Percentiles rank a stretch among this genome's conserved stretches.
Evolutionary conservation across 2,329 filamentous ascomycete genomes (phyloP).

Genomic region (Fusarium albidum): DNA sequence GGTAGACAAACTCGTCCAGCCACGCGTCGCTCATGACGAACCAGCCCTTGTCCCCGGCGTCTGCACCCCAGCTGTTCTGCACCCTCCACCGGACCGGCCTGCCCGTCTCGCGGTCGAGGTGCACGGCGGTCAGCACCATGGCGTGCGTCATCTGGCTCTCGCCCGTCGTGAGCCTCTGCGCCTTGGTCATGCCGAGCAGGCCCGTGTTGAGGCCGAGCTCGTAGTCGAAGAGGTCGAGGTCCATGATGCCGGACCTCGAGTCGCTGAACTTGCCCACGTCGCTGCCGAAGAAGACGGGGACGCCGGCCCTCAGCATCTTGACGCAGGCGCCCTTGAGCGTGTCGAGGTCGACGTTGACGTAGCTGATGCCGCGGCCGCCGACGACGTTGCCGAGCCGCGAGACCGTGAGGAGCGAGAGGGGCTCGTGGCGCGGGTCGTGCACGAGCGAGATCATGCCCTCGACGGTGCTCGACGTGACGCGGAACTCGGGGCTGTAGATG

Average conservation of each 20-base stretch:
- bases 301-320: slow-evolving; percentile 77
- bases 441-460: slow-evolving; percentile 80
- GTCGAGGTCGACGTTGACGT: slow-evolving; percentile 81
- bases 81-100: slow-evolving; percentile 82
- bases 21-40: slow-evolving; percentile 88
- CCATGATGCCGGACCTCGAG: slow-evolving; percentile 76
- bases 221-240: slow-evolving; percentile 79
- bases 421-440: slow-evolving; percentile 83
- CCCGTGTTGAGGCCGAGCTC: slow-evolving; percentile 83
- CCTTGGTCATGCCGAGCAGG: slow-evolving; percentile 78
- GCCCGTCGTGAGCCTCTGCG: slow-evolving; percentile 74
- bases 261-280: slow-evolving; percentile 88
- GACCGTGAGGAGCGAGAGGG: slow-evolving; percentile 77
- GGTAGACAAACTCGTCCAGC: slow-evolving; percentile 85
- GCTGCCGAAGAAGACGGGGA: slow-evolving; percentile 88
- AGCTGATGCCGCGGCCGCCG: slow-evolving; percentile 77
- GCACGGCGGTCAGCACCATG: slow-evolving; percentile 89
- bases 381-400: slow-evolving; percentile 83
- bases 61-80: slow-evolving; percentile 84
- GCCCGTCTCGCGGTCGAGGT: slow-evolving; percentile 70
- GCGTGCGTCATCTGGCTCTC: slow-evolving; percentile 91
- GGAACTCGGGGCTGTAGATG: slow-evolving; percentile 67
- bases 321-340: slow-evolving; percentile 78
- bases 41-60: slow-evolving; percentile 78
- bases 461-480: slow-evolving; percentile 68